phyloP scores from a whole-genome alignment of 1,139 yeast species.

The Yamadazyma songkhlaensis region DNA sequence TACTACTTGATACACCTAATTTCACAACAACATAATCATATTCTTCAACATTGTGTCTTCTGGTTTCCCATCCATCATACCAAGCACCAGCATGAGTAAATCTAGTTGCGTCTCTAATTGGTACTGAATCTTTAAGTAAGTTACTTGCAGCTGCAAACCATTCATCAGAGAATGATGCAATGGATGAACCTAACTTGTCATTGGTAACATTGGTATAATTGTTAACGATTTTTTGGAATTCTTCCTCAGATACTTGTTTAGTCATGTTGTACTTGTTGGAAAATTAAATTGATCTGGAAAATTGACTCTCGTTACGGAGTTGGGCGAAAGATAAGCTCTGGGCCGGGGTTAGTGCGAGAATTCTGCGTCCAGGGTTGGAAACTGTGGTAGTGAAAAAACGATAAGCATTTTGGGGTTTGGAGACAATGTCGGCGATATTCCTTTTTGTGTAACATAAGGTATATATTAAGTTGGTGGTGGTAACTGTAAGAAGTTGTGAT shows the following conservation, averaged over 20 bases:
- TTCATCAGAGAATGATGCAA: constrained; percentile 73
- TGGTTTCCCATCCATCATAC: constrained; percentile 98
- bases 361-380: background rate
- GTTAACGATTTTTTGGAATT: constrained; percentile 46
- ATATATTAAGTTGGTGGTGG: no score
- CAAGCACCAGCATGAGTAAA: constrained; percentile 89
- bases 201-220: constrained; percentile 74
- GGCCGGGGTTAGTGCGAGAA: background rate
- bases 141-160: constrained; percentile 96
- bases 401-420: no score
- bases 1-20: constrained; percentile 83
- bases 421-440: no score
- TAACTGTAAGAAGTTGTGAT: no score
- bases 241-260: constrained; percentile 28
- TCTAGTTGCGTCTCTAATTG: constrained; percentile 75
- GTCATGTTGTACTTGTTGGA: constrained; percentile 21
- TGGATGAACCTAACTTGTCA: constrained; percentile 75
- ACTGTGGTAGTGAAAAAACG: no score
- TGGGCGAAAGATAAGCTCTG: background rate
- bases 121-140: constrained; percentile 74
- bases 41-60: constrained; percentile 81
- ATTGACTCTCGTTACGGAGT: constrained; percentile 3
- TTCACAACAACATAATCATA: constrained; percentile 84
- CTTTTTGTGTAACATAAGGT: no score
- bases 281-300: background rate